These are phyloP conservation scores for Tylopilus sp. DNA, from an alignment of 768 basidiomycete species.

Conservation along the genomic window DNA sequence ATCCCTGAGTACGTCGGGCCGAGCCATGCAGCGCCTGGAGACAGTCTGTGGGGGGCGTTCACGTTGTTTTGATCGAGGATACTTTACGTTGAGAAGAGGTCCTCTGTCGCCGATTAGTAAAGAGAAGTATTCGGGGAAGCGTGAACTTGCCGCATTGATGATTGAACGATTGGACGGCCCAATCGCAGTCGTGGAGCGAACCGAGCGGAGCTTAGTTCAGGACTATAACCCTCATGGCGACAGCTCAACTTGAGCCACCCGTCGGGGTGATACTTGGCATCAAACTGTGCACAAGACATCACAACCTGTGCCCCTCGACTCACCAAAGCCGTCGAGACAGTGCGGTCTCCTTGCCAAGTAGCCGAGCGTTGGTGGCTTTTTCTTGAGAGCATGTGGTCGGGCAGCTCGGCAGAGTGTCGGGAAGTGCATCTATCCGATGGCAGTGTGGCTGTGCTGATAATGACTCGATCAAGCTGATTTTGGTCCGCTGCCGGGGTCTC, in stretches of 20 bases:
- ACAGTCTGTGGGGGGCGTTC: neutral
- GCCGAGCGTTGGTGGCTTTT: neutral
- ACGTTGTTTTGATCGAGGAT: constrained; percentile 2
- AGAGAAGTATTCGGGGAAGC: neutral
- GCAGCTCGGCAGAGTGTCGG: no score
- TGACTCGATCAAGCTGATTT: constrained; percentile 5
- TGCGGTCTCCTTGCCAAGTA: neutral
- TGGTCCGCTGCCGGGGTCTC: neutral
- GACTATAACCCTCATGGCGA: no score
- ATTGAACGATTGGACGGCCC: no score
- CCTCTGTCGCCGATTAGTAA: neutral
- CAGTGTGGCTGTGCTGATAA: constrained; percentile 26
- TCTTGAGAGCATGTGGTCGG: no score
- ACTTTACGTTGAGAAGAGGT: neutral
- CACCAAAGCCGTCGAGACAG: neutral
- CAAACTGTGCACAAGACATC: neutral
- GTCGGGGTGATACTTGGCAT: no score
- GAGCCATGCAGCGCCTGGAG: neutral
- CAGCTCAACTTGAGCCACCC: no score
- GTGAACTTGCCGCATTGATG: neutral
- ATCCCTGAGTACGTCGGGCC: neutral
- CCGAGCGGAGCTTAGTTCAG: neutral
- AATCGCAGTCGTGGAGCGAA: neutral
- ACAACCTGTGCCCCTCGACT: neutral
- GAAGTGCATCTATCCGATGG: neutral